These are phyloP conservation scores for Amphicarpaea edgeworthii DNA, from an alignment of 306 rosid genomes.

Conservation along the genomic window DNA sequence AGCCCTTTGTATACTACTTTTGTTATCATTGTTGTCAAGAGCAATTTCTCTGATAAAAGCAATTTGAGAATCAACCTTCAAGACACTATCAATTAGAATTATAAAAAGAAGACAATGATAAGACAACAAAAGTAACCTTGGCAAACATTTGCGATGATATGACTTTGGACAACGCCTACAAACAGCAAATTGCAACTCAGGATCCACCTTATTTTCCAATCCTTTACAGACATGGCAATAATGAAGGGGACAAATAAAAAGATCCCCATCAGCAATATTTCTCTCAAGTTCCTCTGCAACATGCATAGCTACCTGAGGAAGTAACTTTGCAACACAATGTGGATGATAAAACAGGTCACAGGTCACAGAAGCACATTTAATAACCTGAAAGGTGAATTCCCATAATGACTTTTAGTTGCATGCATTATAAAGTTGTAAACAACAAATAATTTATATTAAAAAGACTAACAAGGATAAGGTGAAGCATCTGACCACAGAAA, in stretches of 20 bases:
- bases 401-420: conserved; percentile 45
- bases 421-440: conserved; percentile 14
- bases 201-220: conserved; percentile 68
- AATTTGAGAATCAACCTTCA: conserved; percentile 49
- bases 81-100: conserved; percentile 8
- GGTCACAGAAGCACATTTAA: conserved; percentile 72
- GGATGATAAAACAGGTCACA: conserved; percentile 92
- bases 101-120: conserved; percentile 10
- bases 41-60: conserved; percentile 65
- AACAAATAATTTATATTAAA: not conserved
- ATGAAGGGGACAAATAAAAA: conserved; percentile 83
- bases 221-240: conserved; percentile 80
- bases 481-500: not conserved
- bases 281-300: conserved; percentile 63
- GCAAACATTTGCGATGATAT: conserved; percentile 93
- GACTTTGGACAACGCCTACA: conserved; percentile 93
- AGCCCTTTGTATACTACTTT: conserved; percentile 61
- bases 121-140: conserved; percentile 55
- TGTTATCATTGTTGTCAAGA: conserved; percentile 49
- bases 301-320: conserved; percentile 53
- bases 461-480: not conserved
- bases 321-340: conserved; percentile 70
- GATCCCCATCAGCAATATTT: conserved; percentile 62
- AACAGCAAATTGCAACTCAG: conserved; percentile 76
- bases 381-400: conserved; percentile 63